Conservation (phyloP, 2,329 filamentous ascomycete genomes). For the Rosellinia necatrix region DNA sequence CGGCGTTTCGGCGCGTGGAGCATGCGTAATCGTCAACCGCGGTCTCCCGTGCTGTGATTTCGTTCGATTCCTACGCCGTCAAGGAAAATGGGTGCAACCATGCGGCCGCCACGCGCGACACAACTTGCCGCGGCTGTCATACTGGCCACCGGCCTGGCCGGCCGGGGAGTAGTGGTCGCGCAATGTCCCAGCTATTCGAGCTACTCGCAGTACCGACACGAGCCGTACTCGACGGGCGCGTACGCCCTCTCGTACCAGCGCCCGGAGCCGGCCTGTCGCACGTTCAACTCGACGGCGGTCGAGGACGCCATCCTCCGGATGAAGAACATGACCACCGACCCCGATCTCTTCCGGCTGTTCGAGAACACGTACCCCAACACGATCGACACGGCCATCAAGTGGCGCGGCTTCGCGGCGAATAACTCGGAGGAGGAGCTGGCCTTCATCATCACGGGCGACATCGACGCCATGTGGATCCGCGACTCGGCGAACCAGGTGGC, state of each 20-base stretch:
- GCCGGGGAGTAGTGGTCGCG: constrained; percentile 15
- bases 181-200: constrained; percentile 39
- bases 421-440: constrained; percentile 56
- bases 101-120: constrained; percentile 17
- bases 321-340: constrained; percentile 48
- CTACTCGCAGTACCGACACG: constrained; percentile 38
- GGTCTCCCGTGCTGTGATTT: neutral
- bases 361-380: constrained; percentile 86
- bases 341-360: constrained; percentile 77
- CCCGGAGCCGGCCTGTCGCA: constrained; percentile 70
- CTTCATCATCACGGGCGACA: constrained; percentile 83
- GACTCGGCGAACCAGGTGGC: constrained; percentile 80
- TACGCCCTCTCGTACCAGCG: constrained; percentile 48
- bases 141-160: constrained; percentile 7
- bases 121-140: constrained; percentile 8
- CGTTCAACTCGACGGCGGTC: constrained; percentile 71
- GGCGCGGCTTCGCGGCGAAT: constrained; percentile 67
- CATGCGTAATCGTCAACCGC: neutral
- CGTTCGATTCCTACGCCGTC: neutral
- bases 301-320: constrained; percentile 66
- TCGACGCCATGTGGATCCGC: constrained; percentile 86
- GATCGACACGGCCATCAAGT: constrained; percentile 79
- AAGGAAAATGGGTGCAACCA: constrained; percentile 4
- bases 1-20: neutral
- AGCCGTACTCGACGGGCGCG: constrained; percentile 39